Base-by-base conservation (phyloP, 164 flowering plant species). In the Cinnamomum micranthum region DNA sequence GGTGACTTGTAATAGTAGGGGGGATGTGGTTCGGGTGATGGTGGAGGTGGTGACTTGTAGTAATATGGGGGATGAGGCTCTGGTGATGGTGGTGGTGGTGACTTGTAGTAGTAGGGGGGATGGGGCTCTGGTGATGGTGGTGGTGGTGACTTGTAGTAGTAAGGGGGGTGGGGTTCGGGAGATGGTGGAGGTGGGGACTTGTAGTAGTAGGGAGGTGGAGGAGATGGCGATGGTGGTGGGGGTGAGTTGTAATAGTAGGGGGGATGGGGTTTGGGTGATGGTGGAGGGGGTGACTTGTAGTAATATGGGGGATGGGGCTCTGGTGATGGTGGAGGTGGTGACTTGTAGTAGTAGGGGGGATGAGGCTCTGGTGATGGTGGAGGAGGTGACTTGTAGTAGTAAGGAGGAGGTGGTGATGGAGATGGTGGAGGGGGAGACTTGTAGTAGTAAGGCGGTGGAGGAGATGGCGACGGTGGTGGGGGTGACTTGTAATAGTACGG, bases 301-400 rank as follows among this genome's bases (percentile, higher is more conserved):
- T 76, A 69, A 68, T 83, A 83, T 0, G 81, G 79, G 7, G 41
- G 41, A 33, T 5, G 41, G 0, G 41, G 41, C 1, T 5, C 6
- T 1, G 79, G 75, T 20, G 85, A 85, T 3, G 83, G 81, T 0
- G 83, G 84, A 5, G 82, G 71, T 2, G 71, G 71, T 0, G 73
- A 51, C 11, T 76, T 72, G 73, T 81, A 75, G 20, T 17, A 66
- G 10, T 31, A 70, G 0, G 76, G 74, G 65, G 82, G 75, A 4
- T 4, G 41, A 0, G 41, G 41, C 0, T 4, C 0, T 5, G 41
- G 41, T 14, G 81, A 71, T 6, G 86, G 65, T 12, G 60, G 60
- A 4, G 89, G 87, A 23, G 89, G 87, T 12, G 87, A 83, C 27
- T 75, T 75, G 74, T 86, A 84, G 52, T 78, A 23, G 35, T 84